A percentile compares a stretch with the other conserved stretches of the same genome.
These are phyloP conservation scores for Curvularia hawaiiensis DNA, from an alignment of 2,329 filamentous ascomycete genomes.

Conservation along the genomic window DNA sequence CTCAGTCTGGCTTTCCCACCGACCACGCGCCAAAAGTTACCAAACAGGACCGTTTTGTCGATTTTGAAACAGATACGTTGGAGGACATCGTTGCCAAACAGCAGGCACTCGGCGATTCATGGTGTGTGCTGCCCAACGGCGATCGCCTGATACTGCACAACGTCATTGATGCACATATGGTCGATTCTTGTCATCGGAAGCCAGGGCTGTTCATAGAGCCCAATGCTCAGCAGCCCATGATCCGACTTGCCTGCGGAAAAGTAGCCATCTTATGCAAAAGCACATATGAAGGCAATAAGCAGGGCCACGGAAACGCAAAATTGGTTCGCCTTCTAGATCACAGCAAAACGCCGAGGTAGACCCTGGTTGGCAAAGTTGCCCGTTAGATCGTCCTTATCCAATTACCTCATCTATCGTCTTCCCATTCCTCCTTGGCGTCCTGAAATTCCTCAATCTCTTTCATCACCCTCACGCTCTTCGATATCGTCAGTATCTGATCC, in stretches of 20 bases:
- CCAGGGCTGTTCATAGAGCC: slow-evolving; percentile 14
- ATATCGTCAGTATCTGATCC: background rate
- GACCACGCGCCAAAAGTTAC: slow-evolving; percentile 75
- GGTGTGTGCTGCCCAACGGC: slow-evolving; percentile 55
- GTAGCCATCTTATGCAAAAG: background rate
- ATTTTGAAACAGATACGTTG: slow-evolving; percentile 62
- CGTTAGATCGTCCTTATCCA: background rate
- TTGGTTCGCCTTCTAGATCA: slow-evolving; percentile 4
- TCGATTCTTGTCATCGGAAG: background rate
- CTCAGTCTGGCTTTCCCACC: slow-evolving; percentile 24
- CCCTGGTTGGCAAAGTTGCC: background rate
- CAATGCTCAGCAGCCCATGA: background rate
- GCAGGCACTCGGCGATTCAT: slow-evolving; percentile 68
- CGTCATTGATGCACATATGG: slow-evolving; percentile 2
- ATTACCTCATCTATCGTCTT: background rate
- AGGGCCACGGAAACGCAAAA: slow-evolving; percentile 9
- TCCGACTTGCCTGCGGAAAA: slow-evolving; percentile 8
- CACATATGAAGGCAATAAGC: slow-evolving; percentile 12
- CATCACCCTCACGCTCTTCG: slow-evolving; percentile 1
- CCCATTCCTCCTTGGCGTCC: slow-evolving; percentile 3
- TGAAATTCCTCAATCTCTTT: slow-evolving; percentile 7
- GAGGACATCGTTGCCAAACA: slow-evolving; percentile 61
- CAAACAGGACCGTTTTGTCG: slow-evolving; percentile 65
- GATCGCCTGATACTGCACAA: slow-evolving; percentile 36
- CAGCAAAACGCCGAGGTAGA: background rate